Conservation (phyloP, 129 eudicot species). For the Solidago caesia region DNA sequence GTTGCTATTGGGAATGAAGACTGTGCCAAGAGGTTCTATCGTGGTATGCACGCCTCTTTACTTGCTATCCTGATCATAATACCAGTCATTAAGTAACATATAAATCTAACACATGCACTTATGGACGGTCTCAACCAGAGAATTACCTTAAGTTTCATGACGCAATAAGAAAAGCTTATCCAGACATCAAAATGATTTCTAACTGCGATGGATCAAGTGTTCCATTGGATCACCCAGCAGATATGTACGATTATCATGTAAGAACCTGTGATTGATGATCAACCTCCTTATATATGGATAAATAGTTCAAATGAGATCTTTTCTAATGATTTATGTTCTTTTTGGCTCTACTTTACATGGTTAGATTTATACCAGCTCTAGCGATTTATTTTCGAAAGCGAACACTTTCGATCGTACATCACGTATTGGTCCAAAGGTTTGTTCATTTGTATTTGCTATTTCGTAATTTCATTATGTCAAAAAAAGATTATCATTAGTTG, state of each 20-base stretch:
- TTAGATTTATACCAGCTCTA: slow-evolving; percentile 67
- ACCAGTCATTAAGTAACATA: background rate
- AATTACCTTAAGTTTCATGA: slow-evolving; percentile 70
- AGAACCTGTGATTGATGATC: slow-evolving; percentile 27
- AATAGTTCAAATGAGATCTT: slow-evolving; percentile 1
- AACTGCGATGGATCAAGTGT: slow-evolving; percentile 75
- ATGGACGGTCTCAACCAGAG: slow-evolving; percentile 37
- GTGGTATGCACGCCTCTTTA: slow-evolving; percentile 49
- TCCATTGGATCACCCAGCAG: slow-evolving; percentile 86
- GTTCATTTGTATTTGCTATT: slow-evolving; percentile 16
- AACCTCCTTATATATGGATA: slow-evolving; percentile 6
- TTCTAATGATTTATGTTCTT: slow-evolving; percentile 7
- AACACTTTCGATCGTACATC: slow-evolving; percentile 54
- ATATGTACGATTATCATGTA: slow-evolving; percentile 87
- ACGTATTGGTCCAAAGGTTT: slow-evolving; percentile 91
- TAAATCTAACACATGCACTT: slow-evolving; percentile 13
- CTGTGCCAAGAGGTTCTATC: slow-evolving; percentile 58
- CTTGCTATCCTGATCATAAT: too few relatives aligned
- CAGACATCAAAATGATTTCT: slow-evolving; percentile 79
- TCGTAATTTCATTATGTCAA: background rate
- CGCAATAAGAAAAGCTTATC: slow-evolving; percentile 68
- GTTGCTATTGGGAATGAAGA: slow-evolving; percentile 94
- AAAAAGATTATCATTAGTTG: slow-evolving; percentile 1
- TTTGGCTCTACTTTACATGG: slow-evolving; percentile 9
- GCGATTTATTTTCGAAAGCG: slow-evolving; percentile 50